A percentile compares a stretch with the other conserved stretches of the same genome.
Evolutionary conservation across 2,329 filamentous ascomycete genomes (phyloP).

Genomic region (Niveomyces coronatus): DNA sequence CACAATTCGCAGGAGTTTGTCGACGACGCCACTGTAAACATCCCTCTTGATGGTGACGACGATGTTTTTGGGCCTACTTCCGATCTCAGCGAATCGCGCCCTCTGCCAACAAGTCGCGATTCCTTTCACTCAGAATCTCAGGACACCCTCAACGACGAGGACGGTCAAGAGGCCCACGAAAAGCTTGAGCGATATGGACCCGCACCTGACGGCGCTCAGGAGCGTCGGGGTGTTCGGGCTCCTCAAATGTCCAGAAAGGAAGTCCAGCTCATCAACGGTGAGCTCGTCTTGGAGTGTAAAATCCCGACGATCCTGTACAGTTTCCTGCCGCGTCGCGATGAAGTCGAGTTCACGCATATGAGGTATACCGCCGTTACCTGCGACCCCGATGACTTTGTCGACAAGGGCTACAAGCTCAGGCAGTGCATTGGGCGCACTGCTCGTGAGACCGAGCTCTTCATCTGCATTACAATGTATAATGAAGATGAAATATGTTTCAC

Average conservation of each 20-base stretch:
- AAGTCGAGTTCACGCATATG: slow-evolving; percentile 97
- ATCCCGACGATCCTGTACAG: slow-evolving; percentile 97
- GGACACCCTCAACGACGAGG: slow-evolving; percentile 41
- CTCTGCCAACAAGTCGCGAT: slow-evolving; percentile 38
- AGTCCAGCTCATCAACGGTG: slow-evolving; percentile 92
- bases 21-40: slow-evolving; percentile 61
- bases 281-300: slow-evolving; percentile 96
- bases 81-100: slow-evolving; percentile 42
- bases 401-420: slow-evolving; percentile 80
- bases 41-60: slow-evolving; percentile 53
- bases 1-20: slow-evolving; percentile 43
- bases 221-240: slow-evolving; percentile 73
- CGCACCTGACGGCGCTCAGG: slow-evolving; percentile 77
- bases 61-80: slow-evolving; percentile 63
- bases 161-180: slow-evolving; percentile 29
- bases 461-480: slow-evolving; percentile 98
- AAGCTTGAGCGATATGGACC: slow-evolving; percentile 78
- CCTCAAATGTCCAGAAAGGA: slow-evolving; percentile 89
- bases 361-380: slow-evolving; percentile 97
- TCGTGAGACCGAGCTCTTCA: slow-evolving; percentile 89
- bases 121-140: slow-evolving; percentile 48
- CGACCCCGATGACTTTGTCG: slow-evolving; percentile 87
- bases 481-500: slow-evolving; percentile 96
- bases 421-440: slow-evolving; percentile 78
- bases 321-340: slow-evolving; percentile 85